Evolutionary conservation across 1,139 yeast species (phyloP), one percentile per base, ranked within the genome.

Genomic region (Martiniozyma asiatica): DNA sequence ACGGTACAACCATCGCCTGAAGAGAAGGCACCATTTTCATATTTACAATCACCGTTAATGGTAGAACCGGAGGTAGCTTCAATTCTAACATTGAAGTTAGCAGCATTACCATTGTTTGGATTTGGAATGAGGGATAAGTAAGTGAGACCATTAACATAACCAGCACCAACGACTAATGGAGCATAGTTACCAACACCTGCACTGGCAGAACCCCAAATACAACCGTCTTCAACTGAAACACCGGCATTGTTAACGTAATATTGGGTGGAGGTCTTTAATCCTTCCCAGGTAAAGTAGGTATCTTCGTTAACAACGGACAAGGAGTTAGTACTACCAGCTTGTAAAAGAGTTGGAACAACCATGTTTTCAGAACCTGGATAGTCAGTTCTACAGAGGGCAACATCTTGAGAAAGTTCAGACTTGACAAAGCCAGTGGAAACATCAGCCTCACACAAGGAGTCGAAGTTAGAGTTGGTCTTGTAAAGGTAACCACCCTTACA

Each of bases 321-420:
- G 36, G 76, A 74, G 37, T 66, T 58, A 33, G 66, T 49, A 22
- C 59, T 48, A 43, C 84, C 84, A 32, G 73, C 73, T 30, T 57
- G 50, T 42, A 79, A 76, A 50, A 68, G 67, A 36, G 87, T 75
- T 57, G 92, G 89, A 40, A 78, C 66, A 52, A 70, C 80, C 92
- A 79, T 79, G 61, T 77, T 78, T 63, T 79, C 92, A 36, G 89
- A 73, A 63, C 89, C 89, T 52, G 92, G 89, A 62, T 79, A 79
- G 57, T 79, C 92, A 39, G 92, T 79, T 70, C 87, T 73, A 60
- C 92, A 79, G 43, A 79, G 66, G 34, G 89, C 81, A 46, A 78
- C 80, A 29, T 65, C 63, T 41, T 73, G 50, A 40, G 52, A 51
- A 40, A 78, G 52, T 45, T 75, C 55, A 35, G 73, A 68, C 36